Evolutionary conservation across 2,329 filamentous ascomycete genomes (phyloP), one percentile per base, ranked within the genome.

Genomic region (Aspergillus ochraceoroseus): DNA sequence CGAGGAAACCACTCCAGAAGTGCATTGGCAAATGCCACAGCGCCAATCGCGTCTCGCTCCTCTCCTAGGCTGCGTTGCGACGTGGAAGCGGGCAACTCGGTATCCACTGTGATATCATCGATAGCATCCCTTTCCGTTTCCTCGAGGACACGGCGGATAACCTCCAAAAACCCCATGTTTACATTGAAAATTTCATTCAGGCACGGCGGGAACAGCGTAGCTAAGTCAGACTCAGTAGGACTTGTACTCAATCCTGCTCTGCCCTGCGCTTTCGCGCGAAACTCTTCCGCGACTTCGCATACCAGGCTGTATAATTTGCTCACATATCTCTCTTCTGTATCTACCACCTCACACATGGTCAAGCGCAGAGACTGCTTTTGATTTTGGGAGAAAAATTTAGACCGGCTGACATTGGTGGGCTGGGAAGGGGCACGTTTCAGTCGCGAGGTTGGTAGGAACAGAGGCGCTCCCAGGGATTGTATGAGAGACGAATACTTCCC

Each of bases 261-360:
- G 19, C 68, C 69, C 53, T 75, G 79, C 3, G 83, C 82, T 47
- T 80, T 83, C 35, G 82, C 70, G 20, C 85, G 80, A 55, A 94
- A 89, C 47, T 94, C 85, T 39, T 80, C 78, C 17, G 87, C 87
- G 19, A 95, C 80, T 44, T 83, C 79, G 48, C 85, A 80, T 28
- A 95, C 84, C 45, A 98, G 68, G 51, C 92, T 85, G 47, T 85
- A 79, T 41, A 98, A 68, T 63, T 96, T 95, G 54, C 77, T 75
- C 28, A 98, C 87, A 64, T 96, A 98, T 62, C 87, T 83, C 60
- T 92, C 87, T 63, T 98, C 92, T 0, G 92, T 98, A 56, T 94
- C 86, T 22, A 95, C 79, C 44, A 96, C 70, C 63, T 98, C 92
- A 44, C 79, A 82, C 74, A 98, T 82, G 63, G 95, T 90, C 64